Evolutionary conservation across 139 green algal genomes (phyloP).

Genomic region (Axilococcus clingmanii): DNA sequence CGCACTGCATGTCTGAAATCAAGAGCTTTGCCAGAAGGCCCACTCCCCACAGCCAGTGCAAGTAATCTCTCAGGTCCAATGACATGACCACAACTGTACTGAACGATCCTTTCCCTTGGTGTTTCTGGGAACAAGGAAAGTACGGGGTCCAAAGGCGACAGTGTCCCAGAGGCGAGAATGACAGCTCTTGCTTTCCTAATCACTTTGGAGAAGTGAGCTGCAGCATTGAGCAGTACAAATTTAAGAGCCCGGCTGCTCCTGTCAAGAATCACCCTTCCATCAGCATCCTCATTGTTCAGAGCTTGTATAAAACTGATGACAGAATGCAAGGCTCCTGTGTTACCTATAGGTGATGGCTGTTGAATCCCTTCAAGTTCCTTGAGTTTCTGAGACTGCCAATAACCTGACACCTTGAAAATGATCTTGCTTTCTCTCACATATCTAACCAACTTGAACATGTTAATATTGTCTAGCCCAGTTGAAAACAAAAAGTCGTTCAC

Average conservation of each 20-base stretch:
- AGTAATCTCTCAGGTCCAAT: slow-evolving; percentile 35
- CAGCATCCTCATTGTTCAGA: slow-evolving; percentile 67
- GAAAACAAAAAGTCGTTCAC: slow-evolving; percentile 82
- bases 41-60: slow-evolving; percentile 16
- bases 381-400: slow-evolving; percentile 8
- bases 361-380: slow-evolving; percentile 4
- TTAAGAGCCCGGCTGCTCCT: slow-evolving; percentile 22
- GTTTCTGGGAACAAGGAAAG: slow-evolving; percentile 51
- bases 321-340: slow-evolving; percentile 42
- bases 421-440: slow-evolving; percentile 69
- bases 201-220: slow-evolving; percentile 58
- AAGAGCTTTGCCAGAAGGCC: slow-evolving; percentile 51
- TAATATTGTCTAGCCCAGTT: slow-evolving; percentile 74
- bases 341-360: background rate
- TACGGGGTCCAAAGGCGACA: slow-evolving; percentile 55
- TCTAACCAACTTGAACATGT: slow-evolving; percentile 75
- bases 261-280: slow-evolving; percentile 77
- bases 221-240: slow-evolving; percentile 88
- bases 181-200: slow-evolving; percentile 50
- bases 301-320: slow-evolving; percentile 59
- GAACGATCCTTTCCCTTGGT: slow-evolving; percentile 18
- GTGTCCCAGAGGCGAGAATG: slow-evolving; percentile 84
- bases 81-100: slow-evolving; percentile 85
- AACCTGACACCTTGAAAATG: slow-evolving; percentile 70
- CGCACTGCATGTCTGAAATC: slow-evolving; percentile 50